These are phyloP conservation scores for Panicum miliaceum DNA, from an alignment of 176 grass and related monocot genomes.

Conservation along the genomic window DNA sequence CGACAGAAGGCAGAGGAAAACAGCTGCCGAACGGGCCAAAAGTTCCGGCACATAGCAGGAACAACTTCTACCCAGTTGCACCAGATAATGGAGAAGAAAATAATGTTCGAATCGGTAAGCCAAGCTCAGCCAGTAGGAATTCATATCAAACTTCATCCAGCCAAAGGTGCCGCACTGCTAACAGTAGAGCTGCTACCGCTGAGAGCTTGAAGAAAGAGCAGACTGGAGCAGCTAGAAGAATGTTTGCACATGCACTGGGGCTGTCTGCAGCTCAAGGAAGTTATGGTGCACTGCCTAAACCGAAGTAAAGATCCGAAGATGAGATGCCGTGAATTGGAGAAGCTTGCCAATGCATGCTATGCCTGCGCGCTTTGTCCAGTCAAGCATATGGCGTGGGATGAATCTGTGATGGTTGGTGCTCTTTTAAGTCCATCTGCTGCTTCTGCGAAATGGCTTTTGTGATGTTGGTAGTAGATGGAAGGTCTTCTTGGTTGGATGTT, in stretches of 20 bases:
- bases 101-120: constrained; percentile 8
- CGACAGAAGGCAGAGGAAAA: constrained; percentile 41
- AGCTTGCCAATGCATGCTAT: constrained; percentile 5
- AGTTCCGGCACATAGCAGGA: background rate
- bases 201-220: constrained; percentile 84
- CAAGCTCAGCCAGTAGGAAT: constrained; percentile 7
- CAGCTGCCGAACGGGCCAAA: constrained; percentile 17
- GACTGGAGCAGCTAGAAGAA: constrained; percentile 82
- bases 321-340: background rate
- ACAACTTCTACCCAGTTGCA: constrained; percentile 4
- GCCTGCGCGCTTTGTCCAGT: background rate
- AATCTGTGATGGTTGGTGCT: background rate
- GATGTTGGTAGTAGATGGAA: background rate
- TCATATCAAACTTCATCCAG: background rate
- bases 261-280: constrained; percentile 48
- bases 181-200: constrained; percentile 31
- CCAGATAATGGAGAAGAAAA: constrained; percentile 31
- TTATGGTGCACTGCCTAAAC: constrained; percentile 18
- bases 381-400: background rate
- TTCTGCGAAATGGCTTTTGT: background rate
- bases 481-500: background rate
- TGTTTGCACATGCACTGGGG: constrained; percentile 84
- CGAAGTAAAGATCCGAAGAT: constrained; percentile 40
- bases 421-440: background rate
- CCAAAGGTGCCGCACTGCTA: constrained; percentile 24